A percentile compares a stretch with the other conserved stretches of the same genome.
phyloP scores from a whole-genome alignment of 1,139 yeast genomes.

The Waltiozyma sp. region DNA sequence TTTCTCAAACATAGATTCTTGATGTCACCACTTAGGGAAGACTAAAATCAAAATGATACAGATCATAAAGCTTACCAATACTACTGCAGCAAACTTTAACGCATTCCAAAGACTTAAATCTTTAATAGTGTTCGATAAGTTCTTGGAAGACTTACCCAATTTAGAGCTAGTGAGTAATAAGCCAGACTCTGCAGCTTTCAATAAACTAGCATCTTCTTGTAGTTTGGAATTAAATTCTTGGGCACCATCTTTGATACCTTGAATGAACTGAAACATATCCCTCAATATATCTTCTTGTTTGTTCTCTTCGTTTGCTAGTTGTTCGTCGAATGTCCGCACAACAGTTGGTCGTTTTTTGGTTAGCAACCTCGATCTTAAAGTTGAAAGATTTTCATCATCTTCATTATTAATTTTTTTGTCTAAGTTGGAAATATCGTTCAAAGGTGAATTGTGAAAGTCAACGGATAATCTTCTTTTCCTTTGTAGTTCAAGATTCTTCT shows the following conservation, averaged over 20 bases:
- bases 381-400: constrained; percentile 16
- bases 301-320: constrained; percentile 25
- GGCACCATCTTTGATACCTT: constrained; percentile 26
- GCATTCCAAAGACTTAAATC: constrained; percentile 24
- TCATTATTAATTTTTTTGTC: background rate
- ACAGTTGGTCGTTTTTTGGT: constrained; percentile 7
- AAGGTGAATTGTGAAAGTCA: constrained; percentile 7
- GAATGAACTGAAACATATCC: constrained; percentile 26
- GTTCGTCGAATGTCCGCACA: constrained; percentile 19
- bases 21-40: background rate
- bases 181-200: constrained; percentile 30
- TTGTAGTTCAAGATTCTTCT: constrained; percentile 3
- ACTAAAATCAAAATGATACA: background rate
- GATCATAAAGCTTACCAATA: background rate
- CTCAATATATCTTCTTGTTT: constrained; percentile 25
- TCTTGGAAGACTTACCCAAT: constrained; percentile 20
- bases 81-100: constrained; percentile 9
- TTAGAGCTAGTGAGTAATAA: constrained; percentile 26
- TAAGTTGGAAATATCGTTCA: constrained; percentile 4
- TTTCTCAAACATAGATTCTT: background rate
- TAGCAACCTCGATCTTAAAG: constrained; percentile 22
- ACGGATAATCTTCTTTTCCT: constrained; percentile 11
- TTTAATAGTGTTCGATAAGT: constrained; percentile 20
- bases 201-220: constrained; percentile 24
- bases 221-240: constrained; percentile 27